Evolutionary conservation across 1,284 basidiomycete species (phyloP).

Genomic region (Leccinum huronense): DNA sequence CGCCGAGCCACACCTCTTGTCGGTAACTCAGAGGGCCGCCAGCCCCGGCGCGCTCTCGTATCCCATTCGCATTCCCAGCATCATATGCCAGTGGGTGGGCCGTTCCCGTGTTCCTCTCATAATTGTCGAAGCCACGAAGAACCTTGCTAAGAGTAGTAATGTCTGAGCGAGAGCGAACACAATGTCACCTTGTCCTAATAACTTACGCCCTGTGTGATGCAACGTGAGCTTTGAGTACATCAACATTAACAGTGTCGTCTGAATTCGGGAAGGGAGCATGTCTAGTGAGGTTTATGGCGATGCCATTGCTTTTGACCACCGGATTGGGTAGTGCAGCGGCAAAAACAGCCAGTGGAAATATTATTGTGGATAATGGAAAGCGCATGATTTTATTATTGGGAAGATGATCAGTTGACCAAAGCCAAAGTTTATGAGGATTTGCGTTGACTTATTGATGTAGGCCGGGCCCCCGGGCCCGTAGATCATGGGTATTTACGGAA

Average conservation of each 20-base stretch:
- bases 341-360: neutral
- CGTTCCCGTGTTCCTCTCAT: neutral
- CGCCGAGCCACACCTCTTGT: neutral
- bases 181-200: neutral
- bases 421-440: neutral
- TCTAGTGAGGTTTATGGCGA: neutral
- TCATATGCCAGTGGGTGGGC: neutral
- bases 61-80: neutral
- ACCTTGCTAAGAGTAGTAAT: neutral
- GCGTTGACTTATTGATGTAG: neutral
- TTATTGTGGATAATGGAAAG: neutral
- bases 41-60: too few relatives aligned
- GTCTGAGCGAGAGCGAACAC: neutral
- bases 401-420: neutral
- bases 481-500: too few relatives aligned
- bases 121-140: neutral
- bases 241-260: neutral
- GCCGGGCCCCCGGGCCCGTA: too few relatives aligned
- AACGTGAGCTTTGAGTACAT: neutral
- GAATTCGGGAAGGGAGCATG: neutral
- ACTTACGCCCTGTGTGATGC: neutral
- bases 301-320: neutral
- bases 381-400: neutral
- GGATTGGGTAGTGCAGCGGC: neutral
- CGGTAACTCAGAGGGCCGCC: too few relatives aligned